Evolutionary conservation across 345 rosid genomes (phyloP), one percentile per base, ranked within the genome.

Genomic region (Linum lewisii): DNA sequence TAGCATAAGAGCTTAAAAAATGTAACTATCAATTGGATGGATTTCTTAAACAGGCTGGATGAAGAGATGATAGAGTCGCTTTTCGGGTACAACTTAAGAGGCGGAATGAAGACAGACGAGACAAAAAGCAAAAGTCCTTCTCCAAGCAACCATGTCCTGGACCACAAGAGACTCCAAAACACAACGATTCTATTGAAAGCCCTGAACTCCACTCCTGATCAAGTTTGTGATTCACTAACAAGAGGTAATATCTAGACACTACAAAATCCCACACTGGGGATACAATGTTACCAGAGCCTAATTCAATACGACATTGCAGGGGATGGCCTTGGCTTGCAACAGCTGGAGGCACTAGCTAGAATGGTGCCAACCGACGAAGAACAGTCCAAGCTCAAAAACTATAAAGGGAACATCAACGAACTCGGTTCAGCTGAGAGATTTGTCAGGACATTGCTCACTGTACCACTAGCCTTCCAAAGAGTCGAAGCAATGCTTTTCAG

Each of bases 321-420:
- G 62, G 78, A 69, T 24, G 92, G 92, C 0, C 81, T 93, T 68
- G 73, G 77, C 26, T 74, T 82, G 60, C 97, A 87, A 67, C 87
- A 89, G 68, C 66, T 93, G 44, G 99, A 93, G 75, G 99, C 99
- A 26, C 75, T 89, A 67, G 85, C 79, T 65, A 93, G 72, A 75
- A 89, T 93, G 95, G 92, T 79, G 18, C 97, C 96, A 0, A 89
- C 87, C 6, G 84, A 93, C 67, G 99, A 93, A 80, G 99, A 93
- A 78, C 97, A 87, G 51, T 14, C 70, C 21, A 89, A 89, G 75
- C 81, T 93, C 21, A 54, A 57, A 26, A 76, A 79, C 58, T 93
- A 83, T 71, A 81, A 78, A 70, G 96, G 97, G 73, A 72, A 77
- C 38, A 74, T 80, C 22, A 82, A 80, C 15, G 94, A 89, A 62